Base-by-base conservation (phyloP, 257 asterid genomes). In the Paraleonurus japonicus region DNA sequence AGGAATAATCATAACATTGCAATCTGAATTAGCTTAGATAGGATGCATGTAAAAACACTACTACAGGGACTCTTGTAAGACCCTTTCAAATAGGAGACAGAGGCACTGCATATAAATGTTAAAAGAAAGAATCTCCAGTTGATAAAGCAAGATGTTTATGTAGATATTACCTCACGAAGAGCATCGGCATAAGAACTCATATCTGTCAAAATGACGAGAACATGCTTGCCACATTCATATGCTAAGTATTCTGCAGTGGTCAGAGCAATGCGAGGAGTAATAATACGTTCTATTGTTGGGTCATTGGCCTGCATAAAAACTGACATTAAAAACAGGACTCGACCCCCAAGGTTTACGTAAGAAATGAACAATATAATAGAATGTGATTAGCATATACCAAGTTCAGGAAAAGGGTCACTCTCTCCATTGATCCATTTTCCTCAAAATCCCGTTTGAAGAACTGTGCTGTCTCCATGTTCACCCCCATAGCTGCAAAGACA, bases 151-250 rank as follows among this genome's bases (percentile, higher is more conserved):
- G 67, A 58, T 1, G 6, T 48, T 11, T 1, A 37, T 57, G 76
- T 26, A 48, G 61, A 59, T 28, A 70, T 61, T 87, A 92, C 98
- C 98, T 92, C 98, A 85, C 98, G 98, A 76, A 92, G 95, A 70
- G 96, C 98, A 82, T 92, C 98, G 59, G 98, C 98, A 79, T 92
- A 92, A 72, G 98, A 92, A 85, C 98, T 92, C 98, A 92, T 92
- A 81, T 92, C 98, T 53, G 98, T 92, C 84, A 92, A 85, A 77
- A 89, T 92, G 83, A 92, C 98, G 81, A 92, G 98, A 73, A 92
- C 98, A 72, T 92, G 98, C 87, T 92, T 92, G 82, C 98, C 98
- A 15, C 98, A 92, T 80, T 87, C 96, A 72, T 92, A 92, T 68
- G 98, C 98, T 61, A 89, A 79, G 72, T 92, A 92, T 75, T 92